A percentile compares a stretch with the other conserved stretches of the same genome.
These are phyloP conservation scores for Thraustochytrium aureum DNA, from an alignment of 352 stramenopile species.

Conservation along the genomic window DNA sequence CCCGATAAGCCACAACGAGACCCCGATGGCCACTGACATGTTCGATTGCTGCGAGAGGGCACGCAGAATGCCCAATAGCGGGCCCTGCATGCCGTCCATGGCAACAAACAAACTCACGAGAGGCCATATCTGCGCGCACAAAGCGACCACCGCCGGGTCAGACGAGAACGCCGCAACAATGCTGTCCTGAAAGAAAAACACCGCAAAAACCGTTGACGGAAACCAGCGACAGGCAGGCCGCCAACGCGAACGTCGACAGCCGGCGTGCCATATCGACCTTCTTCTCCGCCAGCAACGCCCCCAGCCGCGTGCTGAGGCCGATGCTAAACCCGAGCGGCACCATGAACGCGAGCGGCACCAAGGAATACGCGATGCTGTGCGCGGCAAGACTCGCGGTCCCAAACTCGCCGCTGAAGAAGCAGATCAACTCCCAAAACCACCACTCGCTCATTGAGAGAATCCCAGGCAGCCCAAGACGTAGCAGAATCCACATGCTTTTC, in stretches of 20 bases:
- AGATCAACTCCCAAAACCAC: slow-evolving; percentile 55
- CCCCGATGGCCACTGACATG: slow-evolving; percentile 8
- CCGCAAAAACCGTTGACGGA: neutral
- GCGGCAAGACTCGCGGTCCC: slow-evolving; percentile 26
- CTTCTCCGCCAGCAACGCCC: slow-evolving; percentile 19
- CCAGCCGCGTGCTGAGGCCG: slow-evolving; percentile 11
- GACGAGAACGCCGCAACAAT: slow-evolving; percentile 6
- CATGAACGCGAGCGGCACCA: slow-evolving; percentile 41
- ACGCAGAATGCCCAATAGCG: neutral
- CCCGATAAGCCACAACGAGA: slow-evolving; percentile 43
- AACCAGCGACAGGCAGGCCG: neutral
- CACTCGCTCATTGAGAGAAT: slow-evolving; percentile 54
- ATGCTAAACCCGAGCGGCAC: slow-evolving; percentile 33
- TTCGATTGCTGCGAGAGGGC: slow-evolving; percentile 5
- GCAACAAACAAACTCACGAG: slow-evolving; percentile 14
- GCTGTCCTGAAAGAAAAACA: neutral
- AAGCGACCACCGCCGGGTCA: slow-evolving; percentile 19
- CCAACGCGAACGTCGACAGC: neutral
- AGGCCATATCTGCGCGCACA: slow-evolving; percentile 25
- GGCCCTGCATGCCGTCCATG: neutral
- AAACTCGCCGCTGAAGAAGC: slow-evolving; percentile 40
- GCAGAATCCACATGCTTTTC: slow-evolving; percentile 20
- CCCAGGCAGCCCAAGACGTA: slow-evolving; percentile 36
- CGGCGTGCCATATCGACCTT: neutral
- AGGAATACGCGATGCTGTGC: slow-evolving; percentile 43